Conservation (phyloP, 768 basidiomycete species). For the Podaxis carcinomalis region DNA sequence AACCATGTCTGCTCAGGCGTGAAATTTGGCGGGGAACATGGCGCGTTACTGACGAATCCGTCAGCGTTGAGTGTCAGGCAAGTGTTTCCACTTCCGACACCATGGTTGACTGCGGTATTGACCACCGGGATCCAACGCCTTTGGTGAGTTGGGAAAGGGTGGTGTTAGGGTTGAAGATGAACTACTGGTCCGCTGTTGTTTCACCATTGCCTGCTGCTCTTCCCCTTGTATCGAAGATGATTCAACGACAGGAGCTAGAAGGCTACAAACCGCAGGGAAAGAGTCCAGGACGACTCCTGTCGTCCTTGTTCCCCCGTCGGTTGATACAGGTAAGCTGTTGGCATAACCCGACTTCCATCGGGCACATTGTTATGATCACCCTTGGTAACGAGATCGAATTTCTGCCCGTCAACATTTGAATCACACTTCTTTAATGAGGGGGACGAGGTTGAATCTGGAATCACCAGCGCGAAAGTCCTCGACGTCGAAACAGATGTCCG, state of each 20-base stretch:
- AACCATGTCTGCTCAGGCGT: slow-evolving; percentile 25
- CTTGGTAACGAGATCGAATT: slow-evolving; percentile 29
- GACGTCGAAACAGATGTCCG: slow-evolving; percentile 24
- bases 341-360: slow-evolving; percentile 22
- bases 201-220: slow-evolving; percentile 25
- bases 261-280: slow-evolving; percentile 21
- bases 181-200: slow-evolving; percentile 23
- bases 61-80: slow-evolving; percentile 21
- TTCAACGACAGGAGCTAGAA: neutral
- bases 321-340: slow-evolving; percentile 25
- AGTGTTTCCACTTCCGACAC: slow-evolving; percentile 21
- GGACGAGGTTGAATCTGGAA: slow-evolving; percentile 28
- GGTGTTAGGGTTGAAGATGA: slow-evolving; percentile 21
- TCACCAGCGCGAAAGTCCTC: slow-evolving; percentile 27
- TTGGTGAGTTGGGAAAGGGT: slow-evolving; percentile 13
- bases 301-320: slow-evolving; percentile 21
- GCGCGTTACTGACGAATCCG: slow-evolving; percentile 23
- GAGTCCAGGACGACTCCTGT: slow-evolving; percentile 23
- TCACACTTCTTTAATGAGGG: slow-evolving; percentile 23
- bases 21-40: slow-evolving; percentile 23
- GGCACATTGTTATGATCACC: slow-evolving; percentile 25
- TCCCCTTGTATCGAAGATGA: slow-evolving; percentile 16
- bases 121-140: slow-evolving; percentile 13
- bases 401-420: slow-evolving; percentile 21
- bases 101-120: slow-evolving; percentile 18